Evolutionary conservation across 257 asterid genomes (phyloP), one percentile per base, ranked within the genome.

Genomic region (Plantago elongata): DNA sequence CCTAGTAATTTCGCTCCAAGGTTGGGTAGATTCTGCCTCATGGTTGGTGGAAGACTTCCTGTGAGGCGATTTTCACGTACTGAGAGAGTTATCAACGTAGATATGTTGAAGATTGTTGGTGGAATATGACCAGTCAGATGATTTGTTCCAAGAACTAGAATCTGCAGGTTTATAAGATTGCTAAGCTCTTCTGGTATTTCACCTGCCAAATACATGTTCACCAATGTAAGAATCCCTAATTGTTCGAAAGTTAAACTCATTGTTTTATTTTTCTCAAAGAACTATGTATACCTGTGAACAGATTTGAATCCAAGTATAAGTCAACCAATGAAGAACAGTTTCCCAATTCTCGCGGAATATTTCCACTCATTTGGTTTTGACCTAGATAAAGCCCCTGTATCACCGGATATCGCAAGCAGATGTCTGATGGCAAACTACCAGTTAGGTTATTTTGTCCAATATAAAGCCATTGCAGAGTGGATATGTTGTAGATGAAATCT

Each of bases 291-390:
- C 73, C 77, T 34, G 69, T 57, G 13, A 68, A 74, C 48, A 15
- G 22, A 61, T 48, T 67, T 9, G 14, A 45, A 47, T 59, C 70
- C 61, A 69, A 14, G 74, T 45, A 65, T 46, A 65, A 55, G 38
- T 60, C 63, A 13, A 51, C 67, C 5, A 66, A 57, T 37, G 62
- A 72, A 37, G 75, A 54, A 66, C 63, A 67, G 50, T 64, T 72
- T 22, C 63, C 73, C 42, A 56, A 30, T 15, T 56, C 75, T 45
- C 18, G 46, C 6, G 70, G 78, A 65, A 77, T 62, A 11, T 9
- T 67, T 17, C 85, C 78, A 4, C 74, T 49, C 45, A 80, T n/a
- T n/a, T 56, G 68, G 29, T 72, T 66, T 7, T 38, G 18, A 16
- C 63, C 72, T 44, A 72, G 43, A 58, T 61, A 57, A 44, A 67